A percentile compares a stretch with the other conserved stretches of the same genome.
Evolutionary conservation across 306 rosid genomes (phyloP).

Genomic region (Prunus armeniaca): DNA sequence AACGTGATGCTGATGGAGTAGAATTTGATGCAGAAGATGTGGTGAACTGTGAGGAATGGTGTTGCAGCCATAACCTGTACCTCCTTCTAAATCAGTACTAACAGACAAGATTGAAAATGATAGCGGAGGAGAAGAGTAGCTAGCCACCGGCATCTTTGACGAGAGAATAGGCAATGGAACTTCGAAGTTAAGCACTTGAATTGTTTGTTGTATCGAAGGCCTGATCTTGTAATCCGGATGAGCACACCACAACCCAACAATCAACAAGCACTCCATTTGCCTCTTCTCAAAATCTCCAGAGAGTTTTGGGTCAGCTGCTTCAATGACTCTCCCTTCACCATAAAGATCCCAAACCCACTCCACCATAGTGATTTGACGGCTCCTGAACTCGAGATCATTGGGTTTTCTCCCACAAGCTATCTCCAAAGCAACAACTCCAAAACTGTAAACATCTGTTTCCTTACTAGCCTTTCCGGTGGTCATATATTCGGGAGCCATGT

Average conservation of each 20-base stretch:
- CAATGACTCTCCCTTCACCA: neutral
- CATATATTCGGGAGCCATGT: conserved; percentile 4
- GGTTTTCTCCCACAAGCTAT: conserved; percentile 6
- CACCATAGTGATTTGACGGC: neutral
- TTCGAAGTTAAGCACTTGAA: conserved; percentile 5
- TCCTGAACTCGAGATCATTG: neutral
- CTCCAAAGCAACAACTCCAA: conserved; percentile 2
- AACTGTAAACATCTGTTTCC: conserved; percentile 6
- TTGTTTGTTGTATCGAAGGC: neutral
- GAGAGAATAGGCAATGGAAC: conserved; percentile 15
- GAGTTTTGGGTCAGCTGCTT: neutral
- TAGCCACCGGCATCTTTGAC: neutral
- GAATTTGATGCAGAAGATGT: no score
- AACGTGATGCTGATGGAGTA: no score
- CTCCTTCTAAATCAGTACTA: no score
- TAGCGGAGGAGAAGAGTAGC: neutral
- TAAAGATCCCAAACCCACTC: conserved; percentile 15
- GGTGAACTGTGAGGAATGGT: no score
- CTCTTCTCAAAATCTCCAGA: neutral
- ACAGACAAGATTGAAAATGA: no score
- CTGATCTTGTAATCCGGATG: neutral
- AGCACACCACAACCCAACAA: conserved; percentile 14
- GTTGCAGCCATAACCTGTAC: no score
- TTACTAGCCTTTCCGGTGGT: neutral
- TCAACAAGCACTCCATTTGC: conserved; percentile 2